A percentile compares a stretch with the other conserved stretches of the same genome.
These are phyloP conservation scores for Suillus ampliporus DNA, from an alignment of 768 basidiomycete genomes.

Conservation along the genomic window DNA sequence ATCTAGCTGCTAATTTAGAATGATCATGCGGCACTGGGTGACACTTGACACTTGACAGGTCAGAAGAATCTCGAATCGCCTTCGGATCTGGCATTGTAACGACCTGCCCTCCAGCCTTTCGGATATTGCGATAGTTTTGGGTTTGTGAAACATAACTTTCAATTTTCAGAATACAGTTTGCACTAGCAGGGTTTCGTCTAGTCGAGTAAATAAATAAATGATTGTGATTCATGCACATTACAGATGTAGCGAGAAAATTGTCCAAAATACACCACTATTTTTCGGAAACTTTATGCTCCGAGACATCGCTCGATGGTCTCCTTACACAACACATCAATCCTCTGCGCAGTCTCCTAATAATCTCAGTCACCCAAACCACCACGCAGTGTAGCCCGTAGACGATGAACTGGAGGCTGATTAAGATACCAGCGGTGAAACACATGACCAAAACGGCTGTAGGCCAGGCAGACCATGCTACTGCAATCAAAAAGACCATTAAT, in stretches of 20 bases:
- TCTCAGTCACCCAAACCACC: conserved; percentile 19
- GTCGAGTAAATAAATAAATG: too few species aligned
- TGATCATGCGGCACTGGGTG: too few species aligned
- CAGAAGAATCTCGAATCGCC: too few species aligned
- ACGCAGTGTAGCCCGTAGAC: conserved; percentile 52
- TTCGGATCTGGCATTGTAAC: too few species aligned
- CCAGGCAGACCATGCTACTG: conserved; percentile 69
- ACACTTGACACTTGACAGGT: too few species aligned
- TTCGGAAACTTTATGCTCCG: not conserved
- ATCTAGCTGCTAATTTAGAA: conserved; percentile 85
- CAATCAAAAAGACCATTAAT: conserved; percentile 62
- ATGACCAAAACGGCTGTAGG: conserved; percentile 64
- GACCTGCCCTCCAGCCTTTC: too few species aligned
- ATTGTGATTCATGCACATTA: not conserved
- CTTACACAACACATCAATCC: conserved; percentile 17
- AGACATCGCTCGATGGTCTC: not conserved
- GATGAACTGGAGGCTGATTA: conserved; percentile 70
- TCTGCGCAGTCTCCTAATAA: conserved; percentile 15
- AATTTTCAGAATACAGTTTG: too few species aligned
- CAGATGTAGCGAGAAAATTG: not conserved
- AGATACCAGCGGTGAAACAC: conserved; percentile 60
- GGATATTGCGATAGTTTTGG: too few species aligned
- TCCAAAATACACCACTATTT: not conserved
- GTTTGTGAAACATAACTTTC: too few species aligned
- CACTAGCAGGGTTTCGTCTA: too few species aligned